phyloP scores from a whole-genome alignment of 2,329 filamentous ascomycete genomes.

The Stachybotrys echinatus region DNA sequence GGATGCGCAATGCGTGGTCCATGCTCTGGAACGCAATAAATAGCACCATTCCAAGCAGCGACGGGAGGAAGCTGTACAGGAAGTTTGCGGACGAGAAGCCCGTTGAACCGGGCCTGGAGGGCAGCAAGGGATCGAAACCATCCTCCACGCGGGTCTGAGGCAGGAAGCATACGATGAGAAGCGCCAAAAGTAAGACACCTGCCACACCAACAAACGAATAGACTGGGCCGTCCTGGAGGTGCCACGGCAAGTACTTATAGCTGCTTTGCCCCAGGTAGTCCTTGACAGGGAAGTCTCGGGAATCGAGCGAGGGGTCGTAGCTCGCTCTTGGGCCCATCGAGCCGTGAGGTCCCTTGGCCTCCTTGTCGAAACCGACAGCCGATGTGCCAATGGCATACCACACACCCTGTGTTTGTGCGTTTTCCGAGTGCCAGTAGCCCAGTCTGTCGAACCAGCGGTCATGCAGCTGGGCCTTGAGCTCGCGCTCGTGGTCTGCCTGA shows the following conservation, averaged over 20 bases:
- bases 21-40: constrained; percentile 63
- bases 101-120: constrained; percentile 49
- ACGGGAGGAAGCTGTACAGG: constrained; percentile 73
- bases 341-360: constrained; percentile 14
- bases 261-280: constrained; percentile 18
- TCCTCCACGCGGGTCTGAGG: constrained; percentile 57
- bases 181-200: constrained; percentile 58
- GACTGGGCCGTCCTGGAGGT: constrained; percentile 62
- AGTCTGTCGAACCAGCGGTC: constrained; percentile 62
- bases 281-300: constrained; percentile 20
- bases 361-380: constrained; percentile 20
- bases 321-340: constrained; percentile 20
- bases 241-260: constrained; percentile 71
- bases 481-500: constrained; percentile 41
- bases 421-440: constrained; percentile 79
- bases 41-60: constrained; percentile 59
- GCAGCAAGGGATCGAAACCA: constrained; percentile 68
- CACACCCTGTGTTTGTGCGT: constrained; percentile 54
- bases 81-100: constrained; percentile 87
- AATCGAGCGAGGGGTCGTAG: constrained; percentile 21
- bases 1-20: constrained; percentile 59
- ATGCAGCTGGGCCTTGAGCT: constrained; percentile 48
- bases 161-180: constrained; percentile 76
- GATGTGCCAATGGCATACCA: constrained; percentile 72
- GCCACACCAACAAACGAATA: constrained; percentile 58